Evolutionary conservation across 768 basidiomycete genomes (phyloP), one percentile per base, ranked within the genome.

Genomic region (Tylopilus plumbeoviolaceoides): DNA sequence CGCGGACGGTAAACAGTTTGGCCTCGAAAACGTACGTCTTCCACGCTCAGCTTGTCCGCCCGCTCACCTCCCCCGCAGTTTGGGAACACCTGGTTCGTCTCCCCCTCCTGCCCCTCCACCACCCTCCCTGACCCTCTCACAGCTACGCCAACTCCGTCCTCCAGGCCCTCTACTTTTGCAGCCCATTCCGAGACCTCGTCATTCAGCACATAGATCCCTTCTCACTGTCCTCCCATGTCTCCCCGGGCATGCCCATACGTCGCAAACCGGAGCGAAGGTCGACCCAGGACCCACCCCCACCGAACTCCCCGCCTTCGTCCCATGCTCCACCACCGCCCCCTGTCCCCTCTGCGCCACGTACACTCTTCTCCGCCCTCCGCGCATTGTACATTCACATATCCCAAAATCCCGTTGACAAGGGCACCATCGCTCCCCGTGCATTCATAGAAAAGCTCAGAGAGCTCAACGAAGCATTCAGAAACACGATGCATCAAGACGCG

Each of bases 101-200:
- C 47, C 8, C 44, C 25, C 41, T 35, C 35, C 18, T 21, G n/a
- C n/a, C 23, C 23, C 53, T 47, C 41, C 49, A 12, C 35, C 46
- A n/a, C 21, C 41, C 10, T 35, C 41, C 54, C 63, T 66, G 48
- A 68, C 61, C 27, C 51, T 50, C 23, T 47, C 6, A 12, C 30
- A 94, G 94, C 73, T 99, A 99, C 71, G 94, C 89, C 74, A 99
- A 98, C 72, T 97, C 95, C n/a, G 93, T 99, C 21, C 79, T 99
- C 15, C 95, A 99, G 70, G 87, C 97, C 0, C 81, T 98, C 50
- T 99, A 98, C 74, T 95, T 95, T 69, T 98, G 94, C 68, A 73
- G 81, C 21, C 95, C 95, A 2, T 98, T 99, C 68, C 82, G 95
- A 47, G 88, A 95, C 46, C 89, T 97, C 52, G 78, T 98, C 60